phyloP scores from a whole-genome alignment of 1,284 basidiomycete species.

The Meira nashicola region DNA sequence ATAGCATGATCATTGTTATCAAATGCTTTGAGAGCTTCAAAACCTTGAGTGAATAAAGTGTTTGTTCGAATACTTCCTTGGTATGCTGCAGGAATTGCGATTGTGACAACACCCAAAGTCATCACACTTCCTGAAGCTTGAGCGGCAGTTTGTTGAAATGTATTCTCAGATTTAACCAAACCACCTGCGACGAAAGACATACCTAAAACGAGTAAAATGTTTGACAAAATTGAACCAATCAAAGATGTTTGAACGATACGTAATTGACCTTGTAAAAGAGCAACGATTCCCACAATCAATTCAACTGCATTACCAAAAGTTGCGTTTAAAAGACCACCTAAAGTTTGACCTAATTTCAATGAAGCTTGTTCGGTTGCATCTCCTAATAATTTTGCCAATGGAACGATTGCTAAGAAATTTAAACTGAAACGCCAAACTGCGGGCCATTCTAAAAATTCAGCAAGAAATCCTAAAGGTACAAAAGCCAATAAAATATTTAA shows the following conservation, averaged over 20 bases:
- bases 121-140: slow-evolving; percentile 59
- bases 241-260: slow-evolving; percentile 49
- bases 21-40: slow-evolving; percentile 2
- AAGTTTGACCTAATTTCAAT: slow-evolving; percentile 43
- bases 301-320: slow-evolving; percentile 53
- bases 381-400: slow-evolving; percentile 50
- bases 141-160: slow-evolving; percentile 50
- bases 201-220: slow-evolving; percentile 49
- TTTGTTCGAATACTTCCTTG: slow-evolving; percentile 50
- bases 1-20: background rate
- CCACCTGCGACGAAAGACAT: slow-evolving; percentile 52
- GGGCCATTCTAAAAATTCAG: slow-evolving; percentile 44
- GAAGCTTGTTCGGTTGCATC: slow-evolving; percentile 50
- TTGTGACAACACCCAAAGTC: slow-evolving; percentile 80
- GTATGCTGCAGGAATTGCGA: slow-evolving; percentile 88
- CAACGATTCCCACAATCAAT: slow-evolving; percentile 61
- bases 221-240: slow-evolving; percentile 48
- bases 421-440: slow-evolving; percentile 44
- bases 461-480: slow-evolving; percentile 47
- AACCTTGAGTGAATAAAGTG: slow-evolving; percentile 1
- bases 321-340: slow-evolving; percentile 50
- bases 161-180: slow-evolving; percentile 39
- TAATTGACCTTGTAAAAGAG: slow-evolving; percentile 57
- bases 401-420: slow-evolving; percentile 51
- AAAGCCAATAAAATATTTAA: slow-evolving; percentile 49